Evolutionary conservation across 495 filamentous ascomycete species (phyloP).

Genomic region (Thermochaetoides thermophila): DNA sequence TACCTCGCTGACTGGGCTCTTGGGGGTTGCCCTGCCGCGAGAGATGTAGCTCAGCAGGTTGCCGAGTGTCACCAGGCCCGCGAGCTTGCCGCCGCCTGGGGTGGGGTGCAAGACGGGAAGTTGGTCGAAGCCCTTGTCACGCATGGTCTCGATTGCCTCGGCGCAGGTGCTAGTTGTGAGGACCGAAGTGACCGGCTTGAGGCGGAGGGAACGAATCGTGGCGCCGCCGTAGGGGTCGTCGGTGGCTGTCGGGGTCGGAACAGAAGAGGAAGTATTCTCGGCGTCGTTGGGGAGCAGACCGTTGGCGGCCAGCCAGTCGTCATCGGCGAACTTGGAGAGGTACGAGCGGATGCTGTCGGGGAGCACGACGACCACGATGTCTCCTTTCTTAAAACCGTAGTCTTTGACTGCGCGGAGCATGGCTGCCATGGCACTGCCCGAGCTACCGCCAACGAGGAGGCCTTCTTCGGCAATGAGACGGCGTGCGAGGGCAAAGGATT

Average conservation of each 20-base stretch:
- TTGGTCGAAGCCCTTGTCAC: slow-evolving; percentile 92
- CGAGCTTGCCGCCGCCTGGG: slow-evolving; percentile 51
- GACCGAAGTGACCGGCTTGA: slow-evolving; percentile 87
- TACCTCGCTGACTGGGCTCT: slow-evolving; percentile 64
- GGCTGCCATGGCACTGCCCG: slow-evolving; percentile 83
- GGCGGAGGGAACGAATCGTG: slow-evolving; percentile 63
- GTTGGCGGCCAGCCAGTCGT: slow-evolving; percentile 95
- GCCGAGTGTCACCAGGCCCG: slow-evolving; percentile 83
- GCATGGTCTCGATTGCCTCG: slow-evolving; percentile 90
- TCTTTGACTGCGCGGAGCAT: slow-evolving; percentile 68
- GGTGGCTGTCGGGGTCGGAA: slow-evolving; percentile 12
- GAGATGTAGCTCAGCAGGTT: slow-evolving; percentile 87
- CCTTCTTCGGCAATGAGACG: slow-evolving; percentile 90
- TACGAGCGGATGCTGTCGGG: slow-evolving; percentile 96
- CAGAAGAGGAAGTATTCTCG: slow-evolving; percentile 14
- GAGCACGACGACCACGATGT: slow-evolving; percentile 77
- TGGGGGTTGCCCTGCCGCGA: slow-evolving; percentile 55
- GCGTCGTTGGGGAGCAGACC: slow-evolving; percentile 48
- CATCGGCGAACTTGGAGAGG: slow-evolving; percentile 96
- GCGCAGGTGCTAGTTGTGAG: slow-evolving; percentile 50
- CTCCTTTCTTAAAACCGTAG: slow-evolving; percentile 52
- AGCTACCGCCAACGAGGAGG: slow-evolving; percentile 84
- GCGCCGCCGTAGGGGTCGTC: slow-evolving; percentile 50
- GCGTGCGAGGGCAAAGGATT: slow-evolving; percentile 79
- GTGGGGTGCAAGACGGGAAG: slow-evolving; percentile 82